Evolutionary conservation across 768 basidiomycete species (phyloP), one percentile per base, ranked within the genome.

Genomic region (Porphyrellus cyaneotinctus): DNA sequence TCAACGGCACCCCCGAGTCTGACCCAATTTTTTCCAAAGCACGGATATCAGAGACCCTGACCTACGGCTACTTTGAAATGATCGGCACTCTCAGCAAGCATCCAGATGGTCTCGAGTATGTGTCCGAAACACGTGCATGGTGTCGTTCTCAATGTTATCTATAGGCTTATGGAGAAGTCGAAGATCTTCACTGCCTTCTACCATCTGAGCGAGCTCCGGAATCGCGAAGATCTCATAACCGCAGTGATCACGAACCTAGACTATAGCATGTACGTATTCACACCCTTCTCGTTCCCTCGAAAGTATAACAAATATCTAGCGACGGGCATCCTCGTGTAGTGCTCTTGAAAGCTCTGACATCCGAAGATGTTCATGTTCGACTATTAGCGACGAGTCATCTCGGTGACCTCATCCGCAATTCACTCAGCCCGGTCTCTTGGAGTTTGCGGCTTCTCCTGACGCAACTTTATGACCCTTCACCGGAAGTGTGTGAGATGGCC

Each of bases 171-270:
- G 68, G 93, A 97, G 70, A 89, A 89, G 60, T 88, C 88, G 70
- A 90, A 88, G 62, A 80, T 97, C 24, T 98, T 97, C 69, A 98
- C 94, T 1, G 87, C 91, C 0, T 95, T 98, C 68, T 98, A 98
- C 65, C 95, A 94, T 65, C 72, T 98, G 39, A 91, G 88, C 63
- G 97, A 98, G 64, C 77, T 97, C 32, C 79, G 87, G 23, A 88
- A 87, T 68, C 79, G 97, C 33, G 94, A 97, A 64, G 95, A 98
- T 65, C 75, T 99, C 41, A 90, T 95, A 52, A 91, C 87, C 61
- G 85, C 84, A 2, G 91, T 97, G 58, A 87, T 97, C 35, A 91
- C 93, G 61, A 90, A 90, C 59, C 73, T 97, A 33, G 93, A 97
- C 66, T 99, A 97, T 55, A 84, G 81, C 66, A 85, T 85, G 94